These are phyloP conservation scores for Solanum peruvianum DNA, from an alignment of 257 asterid species.

Conservation along the genomic window DNA sequence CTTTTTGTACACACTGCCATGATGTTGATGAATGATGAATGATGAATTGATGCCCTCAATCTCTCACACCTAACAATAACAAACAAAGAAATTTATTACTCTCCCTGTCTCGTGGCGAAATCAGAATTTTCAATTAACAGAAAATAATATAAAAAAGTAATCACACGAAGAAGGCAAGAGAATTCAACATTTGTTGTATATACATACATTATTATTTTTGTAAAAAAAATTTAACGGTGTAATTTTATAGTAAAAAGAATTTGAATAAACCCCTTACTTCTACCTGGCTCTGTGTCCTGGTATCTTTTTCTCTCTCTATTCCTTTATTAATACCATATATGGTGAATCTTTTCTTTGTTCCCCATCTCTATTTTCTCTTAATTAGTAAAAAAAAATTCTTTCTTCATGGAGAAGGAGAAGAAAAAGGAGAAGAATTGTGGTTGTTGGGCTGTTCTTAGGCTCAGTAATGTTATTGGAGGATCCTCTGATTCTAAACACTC, in stretches of 20 bases:
- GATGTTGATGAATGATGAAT: constrained; percentile 39
- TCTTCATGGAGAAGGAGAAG: constrained; percentile 32
- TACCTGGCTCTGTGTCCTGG: not conserved
- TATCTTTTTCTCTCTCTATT: not conserved
- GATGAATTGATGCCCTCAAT: constrained; percentile 36
- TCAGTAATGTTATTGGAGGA: constrained; percentile 28
- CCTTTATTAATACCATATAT: constrained; percentile 13
- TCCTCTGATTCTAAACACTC: constrained; percentile 46
- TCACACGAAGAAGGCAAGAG: not conserved
- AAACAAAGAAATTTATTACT: not conserved
- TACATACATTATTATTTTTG: no score
- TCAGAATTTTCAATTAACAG: not conserved
- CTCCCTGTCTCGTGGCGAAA: not conserved
- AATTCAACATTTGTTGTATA: not conserved
- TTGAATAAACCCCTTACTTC: not conserved
- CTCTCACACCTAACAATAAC: constrained; percentile 28
- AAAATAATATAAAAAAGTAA: not conserved
- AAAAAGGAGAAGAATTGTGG: constrained; percentile 53
- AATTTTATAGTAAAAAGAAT: accelerated
- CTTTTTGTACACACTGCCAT: constrained; percentile 76
- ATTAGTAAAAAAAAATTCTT: not conserved
- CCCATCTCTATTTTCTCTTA: constrained; percentile 6
- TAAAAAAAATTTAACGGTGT: accelerated
- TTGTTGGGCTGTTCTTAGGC: constrained; percentile 65
- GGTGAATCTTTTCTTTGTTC: constrained; percentile 17